Evolutionary conservation across 2,329 filamentous ascomycete species (phyloP), one percentile per base, ranked within the genome.

Genomic region (Fusarium foetens): DNA sequence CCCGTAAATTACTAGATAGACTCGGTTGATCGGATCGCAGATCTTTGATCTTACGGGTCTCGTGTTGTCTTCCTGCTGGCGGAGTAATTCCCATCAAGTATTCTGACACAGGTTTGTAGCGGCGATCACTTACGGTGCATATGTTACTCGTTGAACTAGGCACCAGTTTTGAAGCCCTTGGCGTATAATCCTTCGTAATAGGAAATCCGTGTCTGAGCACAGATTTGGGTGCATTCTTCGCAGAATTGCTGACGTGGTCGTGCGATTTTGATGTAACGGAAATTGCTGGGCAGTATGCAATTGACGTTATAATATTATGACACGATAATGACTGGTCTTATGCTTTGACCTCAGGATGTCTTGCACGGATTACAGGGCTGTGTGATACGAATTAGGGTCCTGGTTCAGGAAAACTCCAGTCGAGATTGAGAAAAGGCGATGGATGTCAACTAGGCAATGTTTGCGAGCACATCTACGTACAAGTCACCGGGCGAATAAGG

Each of bases 1-100:
- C 25, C 49, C 49, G 23, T 39, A 29, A 27, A 39, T 55, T 38
- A 38, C 33, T 38, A 61, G 17, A 33, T 52, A 52, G 43, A 73
- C 58, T 51, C 27, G 43, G 36, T 57, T 57, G 61, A 72, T 72
- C 62, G 59, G 70, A 68, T 73, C 62, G 66, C 58, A 71, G 62
- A 71, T 73, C 70, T 43, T 60, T 55, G 39, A 59, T 54, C 49
- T 55, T 41, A 48, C 55, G 57, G 66, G 62, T 54, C 70, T 64
- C 58, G 62, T 73, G 62, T 46, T 46, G 45, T 39, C 52, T 45
- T 66, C n/a, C 33, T 63, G 46, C 53, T 53, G 58, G 70, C 58
- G 58, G 69, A 72, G 55, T 45, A 36, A 10, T 19, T 36, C 12
- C 23, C 25, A 19, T n/a, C 42, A 49, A 10, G n/a, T 19, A 35